Conservation (phyloP, 371 early-diverging fungal genomes). For the Blakeslea trispora region DNA sequence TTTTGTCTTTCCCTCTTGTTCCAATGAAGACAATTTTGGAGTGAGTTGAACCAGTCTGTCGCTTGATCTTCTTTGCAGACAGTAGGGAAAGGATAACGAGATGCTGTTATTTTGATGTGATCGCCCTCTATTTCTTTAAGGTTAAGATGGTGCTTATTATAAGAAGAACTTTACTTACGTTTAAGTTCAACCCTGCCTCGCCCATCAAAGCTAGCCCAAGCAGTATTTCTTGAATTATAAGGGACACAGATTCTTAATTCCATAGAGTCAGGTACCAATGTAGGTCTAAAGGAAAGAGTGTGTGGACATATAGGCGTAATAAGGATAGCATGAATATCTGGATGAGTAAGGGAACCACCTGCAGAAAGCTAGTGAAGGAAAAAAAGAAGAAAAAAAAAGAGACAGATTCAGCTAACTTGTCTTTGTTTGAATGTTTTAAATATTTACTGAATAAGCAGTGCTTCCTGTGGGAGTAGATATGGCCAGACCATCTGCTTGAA, state of each 20-base stretch:
- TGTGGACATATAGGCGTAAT: constrained; percentile 97
- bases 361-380: constrained; percentile 69
- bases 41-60: constrained; percentile 82
- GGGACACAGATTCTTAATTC: constrained; percentile 82
- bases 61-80: constrained; percentile 78
- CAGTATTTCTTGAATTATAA: constrained; percentile 74
- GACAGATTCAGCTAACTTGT: too few relatives aligned
- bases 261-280: constrained; percentile 91
- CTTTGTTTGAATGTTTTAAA: background rate
- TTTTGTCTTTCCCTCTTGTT: constrained; percentile 81
- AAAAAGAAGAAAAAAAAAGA: too few relatives aligned
- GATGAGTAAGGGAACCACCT: constrained; percentile 93
- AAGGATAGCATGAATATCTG: constrained; percentile 87
- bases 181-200: constrained; percentile 84
- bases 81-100: constrained; percentile 86
- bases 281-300: constrained; percentile 93
- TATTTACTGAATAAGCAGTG: constrained; percentile 88
- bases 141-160: background rate
- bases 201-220: constrained; percentile 92
- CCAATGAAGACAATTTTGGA: constrained; percentile 82
- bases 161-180: constrained; percentile 41
- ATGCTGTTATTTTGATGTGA: constrained; percentile 82
- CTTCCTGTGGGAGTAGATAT: constrained; percentile 97
- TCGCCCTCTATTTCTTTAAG: constrained; percentile 73
- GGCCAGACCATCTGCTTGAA: constrained; percentile 91